phyloP scores from a whole-genome alignment of 768 basidiomycete species.

The Phylloporus sp. region DNA sequence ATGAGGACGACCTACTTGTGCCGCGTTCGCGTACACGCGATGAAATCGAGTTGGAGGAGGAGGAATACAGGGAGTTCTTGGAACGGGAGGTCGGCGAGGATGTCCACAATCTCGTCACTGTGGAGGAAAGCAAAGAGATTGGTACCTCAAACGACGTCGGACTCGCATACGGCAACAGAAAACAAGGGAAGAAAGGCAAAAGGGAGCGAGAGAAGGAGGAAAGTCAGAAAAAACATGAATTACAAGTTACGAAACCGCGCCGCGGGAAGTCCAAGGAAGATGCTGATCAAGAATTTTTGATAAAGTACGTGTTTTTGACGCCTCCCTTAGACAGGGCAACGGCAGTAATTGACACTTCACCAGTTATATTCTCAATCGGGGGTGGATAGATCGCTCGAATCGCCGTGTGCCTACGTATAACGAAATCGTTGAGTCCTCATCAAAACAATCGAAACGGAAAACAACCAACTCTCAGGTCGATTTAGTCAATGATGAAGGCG shows the following conservation, averaged over 20 bases:
- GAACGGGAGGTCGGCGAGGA: conserved; percentile 79
- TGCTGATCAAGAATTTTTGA: conserved; percentile 80
- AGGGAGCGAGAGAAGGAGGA: conserved; percentile 31
- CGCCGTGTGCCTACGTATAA: conserved; percentile 79
- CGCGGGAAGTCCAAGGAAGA: conserved; percentile 47
- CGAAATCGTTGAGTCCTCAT: conserved; percentile 57
- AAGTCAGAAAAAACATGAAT: conserved; percentile 20
- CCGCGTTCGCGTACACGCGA: conserved; percentile 75
- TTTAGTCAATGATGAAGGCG: conserved; percentile 15
- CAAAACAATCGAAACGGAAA: conserved; percentile 27
- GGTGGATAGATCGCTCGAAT: conserved; percentile 85
- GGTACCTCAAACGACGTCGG: conserved; percentile 23
- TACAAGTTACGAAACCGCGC: conserved; percentile 12
- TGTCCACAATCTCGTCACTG: conserved; percentile 60
- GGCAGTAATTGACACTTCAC: background rate
- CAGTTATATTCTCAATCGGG: conserved; percentile 95
- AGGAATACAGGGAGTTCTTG: conserved; percentile 81
- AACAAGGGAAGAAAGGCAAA: conserved; percentile 31
- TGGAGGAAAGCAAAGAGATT: conserved; percentile 31
- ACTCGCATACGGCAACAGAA: conserved; percentile 23
- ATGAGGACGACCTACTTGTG: conserved; percentile 66
- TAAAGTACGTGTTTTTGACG: conserved; percentile 59
- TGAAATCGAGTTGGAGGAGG: conserved; percentile 73
- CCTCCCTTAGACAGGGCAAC: background rate
- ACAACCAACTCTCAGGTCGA: conserved; percentile 10